Evolutionary conservation across 75 land plant species (phyloP).

Genomic region (Cupressus sempervirens): DNA sequence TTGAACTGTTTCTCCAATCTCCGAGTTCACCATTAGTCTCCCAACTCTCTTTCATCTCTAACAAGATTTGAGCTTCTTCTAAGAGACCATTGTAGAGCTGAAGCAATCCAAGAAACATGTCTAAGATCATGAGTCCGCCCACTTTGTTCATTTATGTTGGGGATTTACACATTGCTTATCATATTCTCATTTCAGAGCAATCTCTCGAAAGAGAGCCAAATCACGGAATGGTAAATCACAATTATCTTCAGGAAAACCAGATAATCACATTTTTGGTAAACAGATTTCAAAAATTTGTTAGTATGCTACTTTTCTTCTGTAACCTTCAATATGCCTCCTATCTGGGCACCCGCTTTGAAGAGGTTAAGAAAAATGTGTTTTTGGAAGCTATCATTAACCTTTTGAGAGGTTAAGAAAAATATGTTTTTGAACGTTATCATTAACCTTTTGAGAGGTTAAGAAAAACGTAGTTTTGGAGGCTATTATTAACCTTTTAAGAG

Average conservation of each 20-base stretch:
- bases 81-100: conserved; percentile 2
- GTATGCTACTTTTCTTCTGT: too few species aligned
- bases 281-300: too few species aligned
- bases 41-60: neutral
- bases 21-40: neutral
- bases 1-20: conserved; percentile 1
- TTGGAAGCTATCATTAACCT: too few species aligned
- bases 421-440: too few species aligned
- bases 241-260: neutral
- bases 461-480: too few species aligned
- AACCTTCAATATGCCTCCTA: too few species aligned
- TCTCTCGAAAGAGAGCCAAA: neutral
- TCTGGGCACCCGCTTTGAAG: too few species aligned
- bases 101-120: neutral
- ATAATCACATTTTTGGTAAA: neutral
- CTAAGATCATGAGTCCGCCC: neutral
- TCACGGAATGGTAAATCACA: neutral
- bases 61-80: conserved; percentile 5
- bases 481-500: too few species aligned
- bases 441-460: too few species aligned
- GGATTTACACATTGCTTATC: neutral
- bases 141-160: neutral
- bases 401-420: too few species aligned
- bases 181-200: neutral
- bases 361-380: too few species aligned